These are phyloP conservation scores for Suhomyces vadensis DNA, from an alignment of 805 yeast genomes.

Conservation along the genomic window DNA sequence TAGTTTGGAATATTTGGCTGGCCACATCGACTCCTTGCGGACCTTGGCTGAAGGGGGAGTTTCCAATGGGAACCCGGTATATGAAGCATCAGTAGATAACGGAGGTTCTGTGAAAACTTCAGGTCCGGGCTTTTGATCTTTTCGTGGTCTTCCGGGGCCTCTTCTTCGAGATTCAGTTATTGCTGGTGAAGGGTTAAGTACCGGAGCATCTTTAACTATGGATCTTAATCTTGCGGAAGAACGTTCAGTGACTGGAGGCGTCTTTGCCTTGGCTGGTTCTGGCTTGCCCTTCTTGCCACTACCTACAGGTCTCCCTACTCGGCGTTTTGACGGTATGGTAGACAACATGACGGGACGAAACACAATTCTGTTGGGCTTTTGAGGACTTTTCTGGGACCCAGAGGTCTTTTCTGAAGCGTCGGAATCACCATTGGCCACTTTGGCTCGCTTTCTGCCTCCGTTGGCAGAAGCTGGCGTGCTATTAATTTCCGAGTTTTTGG, in stretches of 20 bases:
- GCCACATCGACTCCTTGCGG: slow-evolving; percentile 58
- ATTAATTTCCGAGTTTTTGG: neutral
- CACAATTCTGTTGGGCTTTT: neutral
- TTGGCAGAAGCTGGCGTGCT: neutral
- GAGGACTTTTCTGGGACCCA: neutral
- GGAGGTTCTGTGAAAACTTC: slow-evolving; percentile 58
- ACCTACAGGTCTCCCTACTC: slow-evolving; percentile 1
- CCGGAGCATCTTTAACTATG: neutral
- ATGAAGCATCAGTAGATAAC: slow-evolving; percentile 53
- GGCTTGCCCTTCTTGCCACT: slow-evolving; percentile 6
- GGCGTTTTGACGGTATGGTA: neutral
- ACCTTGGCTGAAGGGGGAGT: slow-evolving; percentile 63
- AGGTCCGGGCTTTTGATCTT: neutral
- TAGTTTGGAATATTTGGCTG: slow-evolving; percentile 29
- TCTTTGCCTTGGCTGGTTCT: neutral
- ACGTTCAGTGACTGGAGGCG: neutral
- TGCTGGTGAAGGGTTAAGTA: neutral
- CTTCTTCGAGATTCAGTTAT: neutral
- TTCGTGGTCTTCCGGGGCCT: slow-evolving; percentile 4
- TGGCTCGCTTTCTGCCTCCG: too few species aligned
- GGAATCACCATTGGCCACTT: too few species aligned
- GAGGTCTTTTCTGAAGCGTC: too few species aligned
- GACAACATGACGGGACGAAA: too few species aligned
- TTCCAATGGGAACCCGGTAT: slow-evolving; percentile 74
- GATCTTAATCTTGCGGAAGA: neutral